Percentiles rank a stretch among this genome's conserved stretches.
Conservation (phyloP, 495 filamentous ascomycete genomes). For the Echria macrotheca region DNA sequence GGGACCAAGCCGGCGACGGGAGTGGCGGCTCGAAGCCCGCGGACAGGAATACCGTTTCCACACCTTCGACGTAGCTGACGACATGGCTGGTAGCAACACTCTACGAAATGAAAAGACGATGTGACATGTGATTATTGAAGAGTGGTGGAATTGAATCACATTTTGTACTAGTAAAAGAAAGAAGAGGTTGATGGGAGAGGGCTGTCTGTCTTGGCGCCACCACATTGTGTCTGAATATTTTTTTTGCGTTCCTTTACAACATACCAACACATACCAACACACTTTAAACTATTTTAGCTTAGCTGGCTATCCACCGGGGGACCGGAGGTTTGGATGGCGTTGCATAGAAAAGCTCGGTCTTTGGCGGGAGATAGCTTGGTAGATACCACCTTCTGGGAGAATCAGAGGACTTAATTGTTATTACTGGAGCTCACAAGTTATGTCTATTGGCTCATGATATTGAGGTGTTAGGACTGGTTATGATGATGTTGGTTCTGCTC, state of each 20-base stretch:
- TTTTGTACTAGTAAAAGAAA: slow-evolving; percentile 6
- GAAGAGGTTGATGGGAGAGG: background rate
- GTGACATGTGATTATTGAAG: background rate
- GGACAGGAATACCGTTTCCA: background rate
- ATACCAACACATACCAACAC: background rate
- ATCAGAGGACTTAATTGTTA: background rate
- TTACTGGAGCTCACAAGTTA: background rate
- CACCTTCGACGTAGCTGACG: background rate
- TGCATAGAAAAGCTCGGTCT: too few species aligned
- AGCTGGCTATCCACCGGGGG: too few species aligned
- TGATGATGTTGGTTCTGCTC: too few species aligned
- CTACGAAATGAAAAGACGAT: background rate
- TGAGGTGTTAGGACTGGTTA: too few species aligned
- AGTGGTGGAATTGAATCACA: background rate
- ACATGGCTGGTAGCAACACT: too few species aligned
- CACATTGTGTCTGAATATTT: slow-evolving; percentile 1
- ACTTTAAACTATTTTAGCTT: too few species aligned
- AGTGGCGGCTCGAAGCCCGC: background rate
- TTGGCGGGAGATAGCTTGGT: background rate
- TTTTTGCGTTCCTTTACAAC: background rate
- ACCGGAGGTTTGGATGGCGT: too few species aligned
- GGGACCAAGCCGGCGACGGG: slow-evolving; percentile 5
- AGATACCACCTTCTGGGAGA: background rate
- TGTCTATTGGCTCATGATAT: background rate
- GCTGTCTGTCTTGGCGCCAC: background rate